These are phyloP conservation scores for Pseudogymnoascus sp. DNA, from an alignment of 2,329 filamentous ascomycete species.

Conservation along the genomic window DNA sequence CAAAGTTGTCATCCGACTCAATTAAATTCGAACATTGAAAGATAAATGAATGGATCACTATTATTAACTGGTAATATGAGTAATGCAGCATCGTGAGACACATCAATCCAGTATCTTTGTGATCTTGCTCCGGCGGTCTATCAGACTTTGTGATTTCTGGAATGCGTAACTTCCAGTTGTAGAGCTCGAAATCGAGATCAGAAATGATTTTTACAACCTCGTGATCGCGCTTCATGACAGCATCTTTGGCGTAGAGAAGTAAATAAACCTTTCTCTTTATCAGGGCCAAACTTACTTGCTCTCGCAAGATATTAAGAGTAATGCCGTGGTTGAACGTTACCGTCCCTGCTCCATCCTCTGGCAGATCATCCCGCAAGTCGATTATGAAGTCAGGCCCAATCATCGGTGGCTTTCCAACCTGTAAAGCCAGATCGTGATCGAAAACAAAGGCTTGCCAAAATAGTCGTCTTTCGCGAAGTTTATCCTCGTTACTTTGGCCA, in stretches of 20 bases:
- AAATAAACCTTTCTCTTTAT: neutral
- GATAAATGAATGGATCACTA: conserved; percentile 15
- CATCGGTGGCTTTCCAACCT: neutral
- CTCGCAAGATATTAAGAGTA: neutral
- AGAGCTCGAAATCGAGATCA: conserved; percentile 15
- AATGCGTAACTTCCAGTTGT: conserved; percentile 12
- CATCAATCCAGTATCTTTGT: conserved; percentile 9
- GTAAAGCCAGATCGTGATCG: neutral
- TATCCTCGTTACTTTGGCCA: neutral
- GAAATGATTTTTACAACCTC: conserved; percentile 8
- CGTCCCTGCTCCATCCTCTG: neutral
- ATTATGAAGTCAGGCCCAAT: neutral
- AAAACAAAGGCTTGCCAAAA: neutral
- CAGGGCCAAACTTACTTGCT: neutral
- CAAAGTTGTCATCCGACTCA: conserved; percentile 4
- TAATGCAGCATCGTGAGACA: conserved; percentile 15
- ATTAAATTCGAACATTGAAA: conserved; percentile 7
- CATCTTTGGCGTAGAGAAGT: neutral
- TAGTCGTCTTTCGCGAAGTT: neutral
- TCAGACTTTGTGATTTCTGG: conserved; percentile 12
- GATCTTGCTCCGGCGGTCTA: neutral
- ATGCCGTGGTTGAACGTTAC: neutral
- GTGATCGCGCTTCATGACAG: neutral
- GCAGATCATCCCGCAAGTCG: neutral
- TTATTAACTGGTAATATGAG: conserved; percentile 15